Evolutionary conservation across 2,329 filamentous ascomycete genomes (phyloP), one percentile per base, ranked within the genome.

Genomic region (Xylaria sp.): DNA sequence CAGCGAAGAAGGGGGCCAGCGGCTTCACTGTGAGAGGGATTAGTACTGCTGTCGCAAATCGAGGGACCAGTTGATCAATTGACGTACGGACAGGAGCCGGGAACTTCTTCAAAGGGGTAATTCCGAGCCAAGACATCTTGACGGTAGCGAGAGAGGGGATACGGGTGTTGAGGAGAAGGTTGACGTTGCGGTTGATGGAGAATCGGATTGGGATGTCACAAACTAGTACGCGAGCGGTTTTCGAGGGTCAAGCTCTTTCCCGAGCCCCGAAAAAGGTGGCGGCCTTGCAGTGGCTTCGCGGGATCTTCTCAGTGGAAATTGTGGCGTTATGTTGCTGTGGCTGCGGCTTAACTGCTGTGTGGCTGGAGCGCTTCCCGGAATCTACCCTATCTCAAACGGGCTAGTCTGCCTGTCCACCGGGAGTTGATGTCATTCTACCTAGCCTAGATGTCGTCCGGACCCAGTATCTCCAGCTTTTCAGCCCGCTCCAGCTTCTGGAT

Each of bases 1-100:
- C 95, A 82, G 87, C 86, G 87, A 94, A 96, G 89, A 98, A 98
- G 75, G 95, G 95, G 81, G 89, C 89, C 90, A 96, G 90, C 76
- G 95, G 94, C 87, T 89, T 88, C 85, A 93, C 95, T 98, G 79
- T 72, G 63, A 71, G 70, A 77, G 69, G 77, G 51, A 76, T 76
- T 69, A 77, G 72, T 71, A 76, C 62, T 53, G 36, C 55, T 66
- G 22, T 58, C 54, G 50, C 53, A 63, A 38, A 53, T 44, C 42
- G 69, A 36, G 49, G 20, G 39, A 22, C 22, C 11, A 9, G 50
- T 51, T 66, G 62, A 64, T 64, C 73, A 76, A 82, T 84, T 81
- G 78, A 90, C 92, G 78, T 88, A 95, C 92, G 84, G 81, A 94
- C 83, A 75, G 91, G 91, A 79, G 88, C 86, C 77, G 90, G 89